Conservation (phyloP, 2,329 filamentous ascomycete species). For the Colletotrichum navitas region DNA sequence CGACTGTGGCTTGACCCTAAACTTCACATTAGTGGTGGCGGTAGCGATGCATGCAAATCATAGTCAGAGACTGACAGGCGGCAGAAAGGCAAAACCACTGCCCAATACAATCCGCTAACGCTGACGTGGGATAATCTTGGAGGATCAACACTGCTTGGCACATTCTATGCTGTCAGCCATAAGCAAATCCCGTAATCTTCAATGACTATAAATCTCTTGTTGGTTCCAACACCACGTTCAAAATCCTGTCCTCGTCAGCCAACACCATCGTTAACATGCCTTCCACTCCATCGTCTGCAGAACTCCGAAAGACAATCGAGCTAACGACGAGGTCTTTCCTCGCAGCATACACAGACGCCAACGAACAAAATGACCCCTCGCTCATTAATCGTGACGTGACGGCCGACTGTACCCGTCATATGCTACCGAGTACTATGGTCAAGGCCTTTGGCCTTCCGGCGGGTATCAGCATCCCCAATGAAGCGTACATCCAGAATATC, state of each 20-base stretch:
- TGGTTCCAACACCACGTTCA: not conserved
- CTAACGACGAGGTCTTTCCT: conserved; percentile 15
- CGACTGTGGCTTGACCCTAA: too few relatives aligned
- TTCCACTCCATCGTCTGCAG: not conserved
- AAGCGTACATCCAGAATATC: not conserved
- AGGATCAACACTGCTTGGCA: not conserved
- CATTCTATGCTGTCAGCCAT: not conserved
- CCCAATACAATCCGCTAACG: not conserved
- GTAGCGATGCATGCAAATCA: too few relatives aligned
- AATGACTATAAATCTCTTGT: not conserved
- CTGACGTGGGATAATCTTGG: not conserved
- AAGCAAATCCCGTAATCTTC: too few relatives aligned
- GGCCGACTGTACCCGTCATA: conserved; percentile 22
- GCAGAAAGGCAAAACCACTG: too few relatives aligned
- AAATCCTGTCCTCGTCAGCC: not conserved
- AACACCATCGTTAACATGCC: conserved; percentile 2
- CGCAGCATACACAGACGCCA: conserved; percentile 11
- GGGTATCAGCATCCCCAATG: conserved; percentile 10
- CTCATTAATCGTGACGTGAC: conserved; percentile 36
- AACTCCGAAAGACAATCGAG: conserved; percentile 19
- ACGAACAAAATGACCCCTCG: conserved; percentile 13
- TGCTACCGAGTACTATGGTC: conserved; percentile 16
- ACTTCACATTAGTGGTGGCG: too few relatives aligned
- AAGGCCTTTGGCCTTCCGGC: conserved; percentile 16
- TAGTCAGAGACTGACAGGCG: too few relatives aligned